Evolutionary conservation across 2,329 filamentous ascomycete genomes (phyloP).

Genomic region (Xylariomycetidae sp.): DNA sequence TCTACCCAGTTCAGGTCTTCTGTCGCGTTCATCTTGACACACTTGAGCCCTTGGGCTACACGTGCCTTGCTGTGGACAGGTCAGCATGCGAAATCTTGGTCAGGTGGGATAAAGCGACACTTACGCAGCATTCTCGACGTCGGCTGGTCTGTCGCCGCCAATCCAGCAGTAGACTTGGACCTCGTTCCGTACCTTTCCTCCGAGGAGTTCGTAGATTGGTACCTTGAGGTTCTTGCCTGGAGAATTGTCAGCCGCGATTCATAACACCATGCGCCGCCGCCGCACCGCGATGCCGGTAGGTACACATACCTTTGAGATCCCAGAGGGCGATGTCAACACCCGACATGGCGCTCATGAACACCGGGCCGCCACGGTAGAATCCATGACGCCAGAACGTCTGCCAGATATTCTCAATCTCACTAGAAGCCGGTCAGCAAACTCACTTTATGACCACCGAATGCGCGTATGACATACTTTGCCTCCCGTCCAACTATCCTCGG

Average conservation of each 20-base stretch:
- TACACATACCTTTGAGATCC: constrained; percentile 59
- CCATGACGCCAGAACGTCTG: constrained; percentile 63
- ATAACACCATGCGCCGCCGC: not conserved
- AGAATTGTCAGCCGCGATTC: not conserved
- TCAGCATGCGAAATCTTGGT: constrained; percentile 1
- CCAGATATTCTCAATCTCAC: constrained; percentile 78
- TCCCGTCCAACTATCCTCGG: constrained; percentile 56
- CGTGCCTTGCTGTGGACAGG: constrained; percentile 40
- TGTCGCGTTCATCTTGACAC: constrained; percentile 76
- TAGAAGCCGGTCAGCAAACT: constrained; percentile 23
- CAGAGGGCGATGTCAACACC: constrained; percentile 76
- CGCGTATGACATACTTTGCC: constrained; percentile 50
- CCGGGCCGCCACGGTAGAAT: constrained; percentile 73
- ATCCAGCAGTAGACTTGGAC: constrained; percentile 75
- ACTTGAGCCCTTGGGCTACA: constrained; percentile 55
- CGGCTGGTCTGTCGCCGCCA: constrained; percentile 63
- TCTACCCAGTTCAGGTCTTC: constrained; percentile 73
- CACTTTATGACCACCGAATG: not conserved
- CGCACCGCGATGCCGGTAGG: not conserved
- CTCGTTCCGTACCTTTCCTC: constrained; percentile 65
- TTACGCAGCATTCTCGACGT: constrained; percentile 58
- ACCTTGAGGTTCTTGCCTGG: constrained; percentile 46
- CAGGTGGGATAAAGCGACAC: constrained; percentile 12
- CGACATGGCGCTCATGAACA: constrained; percentile 73
- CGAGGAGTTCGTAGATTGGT: constrained; percentile 67